Evolutionary conservation across 139 green algal genomes (phyloP), one percentile per base, ranked within the genome.

Genomic region (Pleodorina starrii): DNA sequence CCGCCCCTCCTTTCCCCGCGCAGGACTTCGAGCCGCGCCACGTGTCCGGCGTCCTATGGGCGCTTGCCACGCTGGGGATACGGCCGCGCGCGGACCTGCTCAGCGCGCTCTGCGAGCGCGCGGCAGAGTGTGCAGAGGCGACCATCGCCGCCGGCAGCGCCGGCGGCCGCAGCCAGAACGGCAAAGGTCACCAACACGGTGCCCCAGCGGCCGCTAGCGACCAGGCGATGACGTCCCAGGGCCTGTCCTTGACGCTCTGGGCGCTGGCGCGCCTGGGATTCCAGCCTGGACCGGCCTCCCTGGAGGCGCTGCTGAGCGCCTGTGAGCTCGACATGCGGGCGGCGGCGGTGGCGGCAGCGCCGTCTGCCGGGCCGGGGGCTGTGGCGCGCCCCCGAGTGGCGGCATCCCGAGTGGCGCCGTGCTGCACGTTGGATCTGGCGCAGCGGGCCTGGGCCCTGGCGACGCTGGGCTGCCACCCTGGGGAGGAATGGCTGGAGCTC

Each of bases 21-120:
- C 76, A 84, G 76, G 51, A 38, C 25, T 85, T 85, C 54, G 78
- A 85, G 78, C 51, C 51, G 36, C 78, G 78, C 78, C 78, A 85
- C 51, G 54, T 74, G 36, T 85, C 78, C 2, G 78, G 78, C 2
- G 78, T 85, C 27, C 54, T 85, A 7, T 85, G 78, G 78, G 54
- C 78, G 23, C 57, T 85, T 7, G 78, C 78, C 27, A 85, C 54
- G 1, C 23, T 85, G 36, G 36, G 38, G 5, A 27, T 74, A 32
- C 54, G 51, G 21, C 78, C 78, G 36, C 78, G 38, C 21, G 21
- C 78, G 27, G 78, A 57, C 36, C 78, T 85, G 36, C 78, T 85
- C 19, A 38, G 7, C 2, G 54, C 54, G 6, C 54, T 85, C 9
- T 85, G 78, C 54, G 78, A 38, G 17, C 78, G 78, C 3, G 78